phyloP scores from a whole-genome alignment of 2,329 filamentous ascomycete species.

The Pseudocercospora crystallina region DNA sequence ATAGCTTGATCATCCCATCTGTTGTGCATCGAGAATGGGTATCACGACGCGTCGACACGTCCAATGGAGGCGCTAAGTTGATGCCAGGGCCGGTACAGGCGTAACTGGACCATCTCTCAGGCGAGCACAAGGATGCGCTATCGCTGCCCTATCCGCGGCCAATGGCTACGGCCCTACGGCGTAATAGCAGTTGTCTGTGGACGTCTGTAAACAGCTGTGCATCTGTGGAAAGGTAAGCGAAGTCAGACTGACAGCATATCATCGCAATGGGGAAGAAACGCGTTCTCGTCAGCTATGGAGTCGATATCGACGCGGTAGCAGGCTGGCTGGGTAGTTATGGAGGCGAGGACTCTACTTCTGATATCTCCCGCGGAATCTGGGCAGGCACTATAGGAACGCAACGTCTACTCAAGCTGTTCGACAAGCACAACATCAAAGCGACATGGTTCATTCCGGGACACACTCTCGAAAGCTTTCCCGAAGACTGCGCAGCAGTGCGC shows the following conservation, averaged over 20 bases:
- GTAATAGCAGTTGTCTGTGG: not conserved
- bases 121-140: constrained; percentile 2
- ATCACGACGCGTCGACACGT: too few species aligned
- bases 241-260: not conserved
- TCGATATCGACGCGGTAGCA: constrained; percentile 71
- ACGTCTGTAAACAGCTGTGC: constrained; percentile 1
- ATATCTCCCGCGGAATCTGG: constrained; percentile 67
- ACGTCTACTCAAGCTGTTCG: constrained; percentile 67
- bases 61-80: too few species aligned
- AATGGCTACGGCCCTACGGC: not conserved
- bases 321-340: constrained; percentile 75
- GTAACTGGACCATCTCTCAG: too few species aligned
- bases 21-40: too few species aligned
- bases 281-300: constrained; percentile 35
- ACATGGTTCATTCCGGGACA: constrained; percentile 65
- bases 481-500: constrained; percentile 60
- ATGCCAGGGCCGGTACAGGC: too few species aligned
- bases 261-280: constrained; percentile 28
- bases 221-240: not conserved
- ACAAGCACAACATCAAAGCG: constrained; percentile 68
- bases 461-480: constrained; percentile 62
- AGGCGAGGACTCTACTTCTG: constrained; percentile 67
- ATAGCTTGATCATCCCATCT: too few species aligned
- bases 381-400: constrained; percentile 65
- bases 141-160: constrained; percentile 9